Evolutionary conservation across 371 early-diverging fungal species (phyloP).

Genomic region (Syncephalastrum monosporum): DNA sequence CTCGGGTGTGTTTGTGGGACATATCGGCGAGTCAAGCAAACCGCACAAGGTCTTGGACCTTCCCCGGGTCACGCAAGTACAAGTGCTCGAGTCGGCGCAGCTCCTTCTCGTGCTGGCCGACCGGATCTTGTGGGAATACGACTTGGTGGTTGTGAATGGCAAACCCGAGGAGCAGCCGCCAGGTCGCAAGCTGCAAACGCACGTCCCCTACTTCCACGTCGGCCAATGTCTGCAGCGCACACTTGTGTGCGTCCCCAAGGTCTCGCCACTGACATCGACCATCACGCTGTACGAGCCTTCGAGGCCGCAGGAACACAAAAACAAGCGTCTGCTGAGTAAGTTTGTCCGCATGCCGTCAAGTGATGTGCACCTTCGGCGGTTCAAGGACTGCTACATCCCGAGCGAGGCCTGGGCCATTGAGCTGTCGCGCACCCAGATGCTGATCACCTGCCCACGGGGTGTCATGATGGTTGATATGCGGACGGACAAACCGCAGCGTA

Average conservation of each 20-base stretch:
- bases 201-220: slow-evolving; percentile 43
- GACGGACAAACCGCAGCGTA: slow-evolving; percentile 46
- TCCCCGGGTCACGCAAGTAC: slow-evolving; percentile 32
- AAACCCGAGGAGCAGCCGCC: slow-evolving; percentile 31
- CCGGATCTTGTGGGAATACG: slow-evolving; percentile 36
- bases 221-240: slow-evolving; percentile 33
- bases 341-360: slow-evolving; percentile 8
- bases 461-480: slow-evolving; percentile 44
- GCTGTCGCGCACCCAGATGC: slow-evolving; percentile 33
- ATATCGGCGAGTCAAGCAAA: slow-evolving; percentile 20
- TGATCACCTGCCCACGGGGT: slow-evolving; percentile 45
- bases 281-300: slow-evolving; percentile 32
- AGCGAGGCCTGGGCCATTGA: slow-evolving; percentile 44
- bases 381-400: slow-evolving; percentile 45
- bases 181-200: slow-evolving; percentile 30
- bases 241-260: slow-evolving; percentile 41
- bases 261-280: slow-evolving; percentile 30
- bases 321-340: slow-evolving; percentile 13
- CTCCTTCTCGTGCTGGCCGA: slow-evolving; percentile 41
- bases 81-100: slow-evolving; percentile 37
- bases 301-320: slow-evolving; percentile 15
- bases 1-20: slow-evolving; percentile 44
- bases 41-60: slow-evolving; percentile 36
- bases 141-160: slow-evolving; percentile 31
- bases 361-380: slow-evolving; percentile 28